A percentile compares a stretch with the other conserved stretches of the same genome.
phyloP scores from a whole-genome alignment of 176 grass and related monocot species.

The Cenchrus fungigraminus region DNA sequence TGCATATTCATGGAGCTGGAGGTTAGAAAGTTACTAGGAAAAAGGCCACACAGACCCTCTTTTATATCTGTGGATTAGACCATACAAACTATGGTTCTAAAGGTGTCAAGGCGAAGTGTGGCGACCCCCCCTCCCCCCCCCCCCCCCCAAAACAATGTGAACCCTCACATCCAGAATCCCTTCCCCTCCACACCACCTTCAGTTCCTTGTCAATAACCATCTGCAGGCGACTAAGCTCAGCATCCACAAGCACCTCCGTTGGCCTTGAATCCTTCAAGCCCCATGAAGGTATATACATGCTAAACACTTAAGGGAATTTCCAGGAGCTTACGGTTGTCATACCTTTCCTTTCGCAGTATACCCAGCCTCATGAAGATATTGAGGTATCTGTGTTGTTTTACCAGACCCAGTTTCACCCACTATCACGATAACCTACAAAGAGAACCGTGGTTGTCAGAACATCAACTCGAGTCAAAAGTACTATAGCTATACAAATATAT shows the following conservation, averaged over 20 bases:
- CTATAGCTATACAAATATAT: background rate
- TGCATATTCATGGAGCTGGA: background rate
- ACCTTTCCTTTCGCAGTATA: conserved; percentile 83
- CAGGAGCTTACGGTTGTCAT: background rate
- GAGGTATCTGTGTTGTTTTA: conserved; percentile 97
- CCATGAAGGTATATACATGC: background rate
- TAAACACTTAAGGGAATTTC: background rate
- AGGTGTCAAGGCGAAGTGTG: too few species aligned
- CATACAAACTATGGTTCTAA: too few species aligned
- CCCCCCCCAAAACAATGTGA: too few species aligned
- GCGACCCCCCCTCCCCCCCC: too few species aligned
- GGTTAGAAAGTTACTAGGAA: conserved; percentile 2
- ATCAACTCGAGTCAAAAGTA: background rate
- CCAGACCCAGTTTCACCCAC: conserved; percentile 98
- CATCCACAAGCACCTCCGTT: too few species aligned
- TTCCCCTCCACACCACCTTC: too few species aligned
- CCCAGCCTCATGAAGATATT: conserved; percentile 96
- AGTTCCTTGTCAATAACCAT: too few species aligned
- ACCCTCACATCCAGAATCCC: too few species aligned
- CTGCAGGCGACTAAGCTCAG: too few species aligned
- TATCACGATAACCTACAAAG: conserved; percentile 82
- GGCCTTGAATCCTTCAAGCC: too few species aligned
- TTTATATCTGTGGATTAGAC: conserved; percentile 1
- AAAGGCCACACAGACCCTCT: background rate
- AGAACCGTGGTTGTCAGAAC: background rate